A percentile compares a stretch with the other conserved stretches of the same genome.
Conservation (phyloP, 1,284 basidiomycete species). For the Leccinum glutinopallens region DNA sequence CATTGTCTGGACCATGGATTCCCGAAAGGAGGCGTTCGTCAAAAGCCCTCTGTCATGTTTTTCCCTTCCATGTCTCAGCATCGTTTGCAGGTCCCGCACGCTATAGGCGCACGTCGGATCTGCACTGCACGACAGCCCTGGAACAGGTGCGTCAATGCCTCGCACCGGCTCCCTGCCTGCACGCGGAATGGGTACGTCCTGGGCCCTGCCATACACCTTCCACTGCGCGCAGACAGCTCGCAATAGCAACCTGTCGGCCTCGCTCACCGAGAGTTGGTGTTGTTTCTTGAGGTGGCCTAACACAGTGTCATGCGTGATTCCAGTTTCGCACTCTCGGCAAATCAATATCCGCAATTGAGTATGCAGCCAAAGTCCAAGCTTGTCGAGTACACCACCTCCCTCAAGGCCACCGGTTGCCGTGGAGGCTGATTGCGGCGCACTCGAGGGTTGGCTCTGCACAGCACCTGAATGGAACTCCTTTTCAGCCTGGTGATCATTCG, state of each 20-base stretch:
- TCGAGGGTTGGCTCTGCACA: too few relatives aligned
- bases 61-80: conserved; percentile 11
- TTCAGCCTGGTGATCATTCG: too few relatives aligned
- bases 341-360: background rate
- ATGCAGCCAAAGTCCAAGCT: background rate
- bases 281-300: background rate
- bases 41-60: conserved; percentile 1
- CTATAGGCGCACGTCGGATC: conserved; percentile 10
- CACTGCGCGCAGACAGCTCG: background rate
- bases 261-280: background rate
- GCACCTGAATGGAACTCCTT: too few relatives aligned
- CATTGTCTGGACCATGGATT: background rate
- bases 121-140: background rate
- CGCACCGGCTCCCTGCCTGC: background rate
- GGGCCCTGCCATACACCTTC: background rate
- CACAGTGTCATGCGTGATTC: background rate
- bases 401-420: too few relatives aligned
- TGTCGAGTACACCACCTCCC: background rate
- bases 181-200: background rate
- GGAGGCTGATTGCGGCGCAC: too few relatives aligned
- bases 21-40: background rate
- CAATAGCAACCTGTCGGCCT: background rate
- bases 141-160: background rate
- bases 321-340: background rate
- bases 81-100: conserved; percentile 1